phyloP scores from a whole-genome alignment of 2,329 filamentous ascomycete species.

The Orbilia quercus region DNA sequence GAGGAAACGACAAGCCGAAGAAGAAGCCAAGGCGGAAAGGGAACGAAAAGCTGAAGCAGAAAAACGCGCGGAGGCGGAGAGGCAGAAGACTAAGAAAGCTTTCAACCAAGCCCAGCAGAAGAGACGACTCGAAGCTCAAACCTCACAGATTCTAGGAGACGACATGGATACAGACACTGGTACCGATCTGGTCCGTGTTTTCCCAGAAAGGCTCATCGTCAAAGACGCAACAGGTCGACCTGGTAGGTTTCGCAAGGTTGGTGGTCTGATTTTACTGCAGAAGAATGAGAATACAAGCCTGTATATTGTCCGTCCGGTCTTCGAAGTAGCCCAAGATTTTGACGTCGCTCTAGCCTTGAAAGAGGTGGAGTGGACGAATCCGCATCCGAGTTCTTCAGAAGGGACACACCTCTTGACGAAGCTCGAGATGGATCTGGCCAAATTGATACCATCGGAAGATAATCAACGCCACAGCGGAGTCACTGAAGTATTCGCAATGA shows the following conservation, averaged over 20 bases:
- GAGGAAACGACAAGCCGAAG: constrained; percentile 68
- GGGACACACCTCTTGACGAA: constrained; percentile 81
- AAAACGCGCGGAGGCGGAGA: constrained; percentile 66
- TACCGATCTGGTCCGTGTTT: constrained; percentile 23
- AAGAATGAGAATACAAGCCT: constrained; percentile 76
- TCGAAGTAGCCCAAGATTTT: constrained; percentile 68
- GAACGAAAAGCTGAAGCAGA: constrained; percentile 67
- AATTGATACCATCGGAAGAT: constrained; percentile 71
- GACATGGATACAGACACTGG: constrained; percentile 23
- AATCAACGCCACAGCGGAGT: constrained; percentile 77
- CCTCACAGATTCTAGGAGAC: constrained; percentile 23
- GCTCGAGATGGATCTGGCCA: constrained; percentile 80
- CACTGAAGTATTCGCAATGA: constrained; percentile 83
- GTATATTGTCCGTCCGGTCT: constrained; percentile 77
- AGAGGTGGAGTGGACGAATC: constrained; percentile 70
- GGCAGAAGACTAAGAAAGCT: constrained; percentile 63
- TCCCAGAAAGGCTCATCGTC: constrained; percentile 43
- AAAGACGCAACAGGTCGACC: constrained; percentile 45
- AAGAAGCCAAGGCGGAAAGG: constrained; percentile 66
- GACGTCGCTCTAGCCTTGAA: constrained; percentile 78
- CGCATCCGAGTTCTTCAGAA: constrained; percentile 69
- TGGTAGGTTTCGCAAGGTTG: constrained; percentile 51
- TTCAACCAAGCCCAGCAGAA: constrained; percentile 58
- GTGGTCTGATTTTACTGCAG: constrained; percentile 59
- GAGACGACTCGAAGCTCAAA: constrained; percentile 32